Evolutionary conservation across 257 asterid species (phyloP).

Genomic region (Lycium barbarum): DNA sequence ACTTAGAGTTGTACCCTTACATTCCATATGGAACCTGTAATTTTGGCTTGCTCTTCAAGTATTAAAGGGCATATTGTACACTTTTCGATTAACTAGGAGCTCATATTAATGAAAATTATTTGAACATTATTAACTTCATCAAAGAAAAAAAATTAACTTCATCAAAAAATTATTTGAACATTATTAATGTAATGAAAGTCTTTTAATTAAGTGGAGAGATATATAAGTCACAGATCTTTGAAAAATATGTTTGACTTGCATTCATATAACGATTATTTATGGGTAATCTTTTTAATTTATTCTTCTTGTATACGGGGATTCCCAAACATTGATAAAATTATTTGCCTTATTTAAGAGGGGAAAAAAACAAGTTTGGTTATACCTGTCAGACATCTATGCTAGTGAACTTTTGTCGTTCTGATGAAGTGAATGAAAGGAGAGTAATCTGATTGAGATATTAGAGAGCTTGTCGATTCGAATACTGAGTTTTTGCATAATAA

Average conservation of each 20-base stretch:
- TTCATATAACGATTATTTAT: not conserved
- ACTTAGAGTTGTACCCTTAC: not conserved
- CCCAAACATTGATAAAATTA: not conserved
- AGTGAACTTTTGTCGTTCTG: not conserved
- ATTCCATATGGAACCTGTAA: not conserved
- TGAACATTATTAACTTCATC: not conserved
- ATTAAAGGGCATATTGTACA: not conserved
- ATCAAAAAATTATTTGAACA: not conserved
- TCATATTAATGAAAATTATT: not conserved
- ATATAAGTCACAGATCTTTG: not conserved
- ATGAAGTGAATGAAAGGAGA: slow-evolving; percentile 9
- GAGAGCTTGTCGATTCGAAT: not conserved
- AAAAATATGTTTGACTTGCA: not conserved
- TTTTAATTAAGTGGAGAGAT: not conserved
- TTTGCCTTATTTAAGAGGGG: not conserved
- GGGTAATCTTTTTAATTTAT: not conserved
- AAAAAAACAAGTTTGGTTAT: not conserved
- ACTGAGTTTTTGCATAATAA: not conserved
- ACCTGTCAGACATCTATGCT: not conserved
- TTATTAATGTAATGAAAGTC: not conserved
- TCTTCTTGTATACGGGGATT: not conserved
- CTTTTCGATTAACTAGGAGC: not conserved
- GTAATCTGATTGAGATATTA: not conserved
- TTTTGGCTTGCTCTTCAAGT: not conserved
- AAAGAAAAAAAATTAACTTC: no score